Evolutionary conservation across 352 stramenopile species (phyloP), one percentile per base, ranked within the genome.

Genomic region (Phytopythium oedochilum): DNA sequence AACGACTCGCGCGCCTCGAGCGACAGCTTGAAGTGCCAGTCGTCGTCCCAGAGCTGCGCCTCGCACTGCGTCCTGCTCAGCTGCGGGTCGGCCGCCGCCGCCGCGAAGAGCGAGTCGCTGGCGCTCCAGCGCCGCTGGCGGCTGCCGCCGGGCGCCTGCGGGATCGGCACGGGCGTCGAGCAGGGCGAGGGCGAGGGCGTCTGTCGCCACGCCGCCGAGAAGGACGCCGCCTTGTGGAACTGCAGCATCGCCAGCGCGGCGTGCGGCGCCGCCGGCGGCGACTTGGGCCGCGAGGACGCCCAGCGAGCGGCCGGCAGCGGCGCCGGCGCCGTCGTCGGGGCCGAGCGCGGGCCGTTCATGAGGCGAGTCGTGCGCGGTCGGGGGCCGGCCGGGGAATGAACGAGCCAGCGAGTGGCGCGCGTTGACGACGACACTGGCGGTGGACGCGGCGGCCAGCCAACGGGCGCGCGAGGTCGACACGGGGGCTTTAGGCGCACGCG

Each of bases 21-120:
- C 26, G 75, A 87, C 40, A 88, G 73, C 51, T 88, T 88, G 59
- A 75, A 87, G 71, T 89, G 74, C 79, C 77, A 88, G 55, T 79
- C 71, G 40, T 89, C 66, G 43, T 89, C 76, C 71, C 73, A 85
- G 17, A 86, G 66, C 28, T 64, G 57, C 15, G 67, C 72, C 48
- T 86, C 67, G 46, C 71, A 78, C 56, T 90, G 77, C 14, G 64
- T 69, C 22, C 48, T 53, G 53, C 52, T 67, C 42, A 64, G 20
- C 5, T 53, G 45, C 20, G 64, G 20, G 12, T 58, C 25, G 29
- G 66, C 22, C 12, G 64, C 46, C 35, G 66, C 22, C 12, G 64
- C 46, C 9, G 50, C 57, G 28, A 63, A 52, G 17, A 62, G 20
- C 59, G 47, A 23, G 46, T 61, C 5, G 51, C 57, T 14, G 25